Evolutionary conservation across 2,329 filamentous ascomycete species (phyloP).

Genomic region (Verticillium tricorpus): DNA sequence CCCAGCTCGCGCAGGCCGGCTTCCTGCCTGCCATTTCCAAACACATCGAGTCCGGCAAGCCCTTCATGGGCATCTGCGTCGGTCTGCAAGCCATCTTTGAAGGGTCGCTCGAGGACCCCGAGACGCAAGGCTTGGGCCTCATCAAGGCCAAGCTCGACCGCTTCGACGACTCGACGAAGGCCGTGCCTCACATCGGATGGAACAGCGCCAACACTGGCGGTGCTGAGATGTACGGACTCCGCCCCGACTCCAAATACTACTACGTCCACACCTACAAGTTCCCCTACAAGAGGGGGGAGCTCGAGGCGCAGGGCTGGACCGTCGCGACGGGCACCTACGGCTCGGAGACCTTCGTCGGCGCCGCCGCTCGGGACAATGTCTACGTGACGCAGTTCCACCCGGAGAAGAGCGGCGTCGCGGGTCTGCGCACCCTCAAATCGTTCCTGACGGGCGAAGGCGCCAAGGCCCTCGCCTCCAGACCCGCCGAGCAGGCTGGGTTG

Average conservation of each 20-base stretch:
- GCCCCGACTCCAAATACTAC: slow-evolving; percentile 88
- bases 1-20: slow-evolving; percentile 74
- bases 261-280: slow-evolving; percentile 95
- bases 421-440: slow-evolving; percentile 75
- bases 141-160: slow-evolving; percentile 67
- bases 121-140: slow-evolving; percentile 68
- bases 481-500: slow-evolving; percentile 19
- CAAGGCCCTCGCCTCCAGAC: slow-evolving; percentile 36
- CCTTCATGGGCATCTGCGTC: slow-evolving; percentile 97
- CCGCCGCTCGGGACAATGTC: slow-evolving; percentile 78
- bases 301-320: slow-evolving; percentile 81
- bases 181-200: slow-evolving; percentile 99
- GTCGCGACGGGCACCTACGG: slow-evolving; percentile 91
- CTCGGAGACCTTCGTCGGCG: slow-evolving; percentile 84
- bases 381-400: slow-evolving; percentile 96
- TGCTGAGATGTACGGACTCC: slow-evolving; percentile 67
- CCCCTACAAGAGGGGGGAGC: slow-evolving; percentile 65
- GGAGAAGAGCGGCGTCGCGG: slow-evolving; percentile 91
- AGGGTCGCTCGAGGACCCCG: slow-evolving; percentile 73
- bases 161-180: slow-evolving; percentile 74
- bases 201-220: slow-evolving; percentile 73
- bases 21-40: slow-evolving; percentile 78
- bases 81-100: slow-evolving; percentile 87
- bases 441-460: slow-evolving; percentile 73
- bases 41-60: slow-evolving; percentile 87